These are phyloP conservation scores for Fusarium sambucinum DNA, from an alignment of 2,329 filamentous ascomycete genomes.

Conservation along the genomic window DNA sequence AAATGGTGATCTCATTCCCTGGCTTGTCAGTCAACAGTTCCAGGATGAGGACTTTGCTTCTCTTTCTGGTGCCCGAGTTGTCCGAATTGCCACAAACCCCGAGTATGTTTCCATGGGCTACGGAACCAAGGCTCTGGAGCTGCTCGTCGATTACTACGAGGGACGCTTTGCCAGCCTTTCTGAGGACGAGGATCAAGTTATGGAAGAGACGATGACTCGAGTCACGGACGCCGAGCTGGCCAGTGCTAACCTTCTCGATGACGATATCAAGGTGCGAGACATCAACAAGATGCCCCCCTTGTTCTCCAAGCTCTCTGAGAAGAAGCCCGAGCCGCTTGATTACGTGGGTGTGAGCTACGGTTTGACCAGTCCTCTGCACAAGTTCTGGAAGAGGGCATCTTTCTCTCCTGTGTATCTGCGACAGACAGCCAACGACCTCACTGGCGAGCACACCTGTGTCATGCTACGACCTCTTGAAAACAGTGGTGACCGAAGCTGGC, in stretches of 20 bases:
- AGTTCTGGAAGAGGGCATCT: slow-evolving; percentile 92
- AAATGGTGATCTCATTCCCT: slow-evolving; percentile 93
- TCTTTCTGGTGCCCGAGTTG: slow-evolving; percentile 89
- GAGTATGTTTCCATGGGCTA: slow-evolving; percentile 95
- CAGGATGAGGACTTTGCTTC: slow-evolving; percentile 97
- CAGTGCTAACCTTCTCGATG: slow-evolving; percentile 79
- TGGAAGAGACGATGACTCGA: slow-evolving; percentile 76
- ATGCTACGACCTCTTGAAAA: slow-evolving; percentile 87
- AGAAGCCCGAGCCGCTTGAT: slow-evolving; percentile 82
- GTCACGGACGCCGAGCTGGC: slow-evolving; percentile 87
- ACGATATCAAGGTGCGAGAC: slow-evolving; percentile 90
- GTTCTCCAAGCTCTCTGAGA: slow-evolving; percentile 88
- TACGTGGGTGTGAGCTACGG: slow-evolving; percentile 97
- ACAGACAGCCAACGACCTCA: slow-evolving; percentile 95
- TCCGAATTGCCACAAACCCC: slow-evolving; percentile 95
- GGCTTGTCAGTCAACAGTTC: slow-evolving; percentile 97
- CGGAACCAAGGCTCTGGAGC: slow-evolving; percentile 86
- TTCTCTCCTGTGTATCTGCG: slow-evolving; percentile 94
- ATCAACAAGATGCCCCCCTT: slow-evolving; percentile 92
- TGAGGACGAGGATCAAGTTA: slow-evolving; percentile 70
- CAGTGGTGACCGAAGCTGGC: slow-evolving; percentile 81
- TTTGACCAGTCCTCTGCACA: slow-evolving; percentile 86
- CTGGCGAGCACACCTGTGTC: slow-evolving; percentile 96
- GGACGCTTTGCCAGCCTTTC: slow-evolving; percentile 89
- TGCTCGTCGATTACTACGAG: slow-evolving; percentile 93